These are phyloP conservation scores for Solanum etuberosum DNA, from an alignment of 257 asterid species.

Conservation along the genomic window DNA sequence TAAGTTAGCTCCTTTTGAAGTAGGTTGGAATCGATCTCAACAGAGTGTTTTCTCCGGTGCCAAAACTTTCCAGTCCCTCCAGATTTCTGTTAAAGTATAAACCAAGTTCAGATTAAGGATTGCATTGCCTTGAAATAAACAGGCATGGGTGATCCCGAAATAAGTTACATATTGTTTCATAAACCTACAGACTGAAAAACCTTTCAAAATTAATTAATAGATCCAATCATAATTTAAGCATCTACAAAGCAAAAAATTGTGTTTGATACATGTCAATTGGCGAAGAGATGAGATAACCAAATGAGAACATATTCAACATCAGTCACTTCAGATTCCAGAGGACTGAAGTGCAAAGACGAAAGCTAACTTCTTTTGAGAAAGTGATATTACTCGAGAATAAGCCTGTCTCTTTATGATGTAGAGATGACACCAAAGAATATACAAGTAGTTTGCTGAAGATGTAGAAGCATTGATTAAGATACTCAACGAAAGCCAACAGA, in stretches of 20 bases:
- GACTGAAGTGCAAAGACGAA: background rate
- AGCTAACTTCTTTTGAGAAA: background rate
- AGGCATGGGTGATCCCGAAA: background rate
- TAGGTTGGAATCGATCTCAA: constrained; percentile 45
- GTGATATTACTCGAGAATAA: background rate
- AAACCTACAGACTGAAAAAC: background rate
- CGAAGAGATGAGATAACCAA: background rate
- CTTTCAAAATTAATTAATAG: background rate
- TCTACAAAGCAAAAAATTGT: background rate
- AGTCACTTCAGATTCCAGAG: background rate
- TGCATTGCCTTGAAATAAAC: background rate
- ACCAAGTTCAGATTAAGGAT: background rate
- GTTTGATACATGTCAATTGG: background rate
- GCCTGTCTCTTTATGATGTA: background rate
- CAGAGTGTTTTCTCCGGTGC: constrained; percentile 80
- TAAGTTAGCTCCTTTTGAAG: constrained; percentile 45
- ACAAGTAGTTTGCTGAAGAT: background rate
- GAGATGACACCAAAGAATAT: background rate
- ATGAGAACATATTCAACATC: background rate
- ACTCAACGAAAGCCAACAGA: background rate
- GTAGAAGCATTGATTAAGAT: background rate
- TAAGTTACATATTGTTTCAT: background rate
- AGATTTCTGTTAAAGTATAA: constrained; percentile 39
- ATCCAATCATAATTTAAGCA: background rate
- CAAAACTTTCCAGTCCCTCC: constrained; percentile 51